Conservation (phyloP, 2,329 filamentous ascomycete species). For the Xylaria hypoxylon region DNA sequence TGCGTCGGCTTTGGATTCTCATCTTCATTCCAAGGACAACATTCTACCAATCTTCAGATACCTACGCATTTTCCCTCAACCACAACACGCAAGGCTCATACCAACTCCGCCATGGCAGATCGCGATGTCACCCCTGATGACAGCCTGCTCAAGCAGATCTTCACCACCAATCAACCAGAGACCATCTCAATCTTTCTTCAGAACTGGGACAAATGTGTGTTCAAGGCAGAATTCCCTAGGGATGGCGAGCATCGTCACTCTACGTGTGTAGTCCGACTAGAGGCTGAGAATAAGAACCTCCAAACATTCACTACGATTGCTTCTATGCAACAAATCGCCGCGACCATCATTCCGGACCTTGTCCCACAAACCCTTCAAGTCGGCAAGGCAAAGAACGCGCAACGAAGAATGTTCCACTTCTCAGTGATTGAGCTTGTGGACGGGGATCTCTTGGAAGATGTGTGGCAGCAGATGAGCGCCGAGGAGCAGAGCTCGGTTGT, state of each 20-base stretch:
- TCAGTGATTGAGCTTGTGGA: constrained; percentile 30
- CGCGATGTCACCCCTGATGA: constrained; percentile 30
- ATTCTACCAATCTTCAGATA: constrained; percentile 21
- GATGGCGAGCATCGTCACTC: constrained; percentile 16
- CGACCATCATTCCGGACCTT: constrained; percentile 23
- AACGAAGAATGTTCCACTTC: constrained; percentile 27
- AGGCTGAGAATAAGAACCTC: constrained; percentile 19
- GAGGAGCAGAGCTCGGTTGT: constrained; percentile 26
- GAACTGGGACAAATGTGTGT: constrained; percentile 32
- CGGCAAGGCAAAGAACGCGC: constrained; percentile 24
- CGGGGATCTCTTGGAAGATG: constrained; percentile 28
- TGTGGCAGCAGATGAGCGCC: constrained; percentile 21
- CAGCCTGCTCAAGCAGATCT: constrained; percentile 30
- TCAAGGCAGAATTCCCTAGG: constrained; percentile 21
- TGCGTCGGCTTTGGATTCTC: no score
- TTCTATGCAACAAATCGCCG: constrained; percentile 31
- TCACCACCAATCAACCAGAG: constrained; percentile 21
- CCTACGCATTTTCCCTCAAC: constrained; percentile 24
- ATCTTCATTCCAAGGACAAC: constrained; percentile 21
- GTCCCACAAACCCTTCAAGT: constrained; percentile 28
- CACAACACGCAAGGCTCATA: constrained; percentile 25
- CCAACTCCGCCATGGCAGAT: constrained; percentile 24
- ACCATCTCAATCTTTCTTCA: constrained; percentile 28
- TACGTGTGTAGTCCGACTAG: constrained; percentile 25
- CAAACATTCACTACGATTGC: constrained; percentile 18